Conservation (phyloP, 2,329 filamentous ascomycete genomes). For the Epicoccum sorghinum region DNA sequence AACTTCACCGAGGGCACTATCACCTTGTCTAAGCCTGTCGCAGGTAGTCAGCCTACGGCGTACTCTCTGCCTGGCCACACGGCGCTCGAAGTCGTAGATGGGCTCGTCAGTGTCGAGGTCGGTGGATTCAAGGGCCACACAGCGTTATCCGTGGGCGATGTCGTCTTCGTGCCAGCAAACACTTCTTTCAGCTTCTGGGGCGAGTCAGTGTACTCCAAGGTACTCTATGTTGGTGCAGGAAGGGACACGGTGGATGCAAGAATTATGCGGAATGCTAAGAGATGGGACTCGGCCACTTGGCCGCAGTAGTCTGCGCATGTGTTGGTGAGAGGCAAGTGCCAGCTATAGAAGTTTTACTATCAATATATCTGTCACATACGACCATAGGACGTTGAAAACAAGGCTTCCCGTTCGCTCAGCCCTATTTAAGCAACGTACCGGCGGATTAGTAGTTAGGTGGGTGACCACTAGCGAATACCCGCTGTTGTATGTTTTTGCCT, state of each 20-base stretch:
- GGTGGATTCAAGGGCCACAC: slow-evolving; percentile 35
- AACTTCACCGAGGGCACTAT: slow-evolving; percentile 56
- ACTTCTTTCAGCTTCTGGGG: slow-evolving; percentile 45
- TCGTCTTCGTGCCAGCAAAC: slow-evolving; percentile 48
- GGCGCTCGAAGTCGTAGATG: slow-evolving; percentile 51
- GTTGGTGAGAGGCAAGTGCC: neutral
- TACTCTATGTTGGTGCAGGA: slow-evolving; percentile 31
- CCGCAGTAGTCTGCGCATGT: slow-evolving; percentile 11
- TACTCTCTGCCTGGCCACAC: slow-evolving; percentile 40
- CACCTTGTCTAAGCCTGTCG: slow-evolving; percentile 42
- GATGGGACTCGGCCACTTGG: slow-evolving; percentile 24
- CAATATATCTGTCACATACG: neutral
- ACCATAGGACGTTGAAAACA: neutral
- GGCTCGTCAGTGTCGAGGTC: slow-evolving; percentile 44
- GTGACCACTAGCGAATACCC: neutral
- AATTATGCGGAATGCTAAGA: slow-evolving; percentile 18
- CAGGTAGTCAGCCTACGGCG: slow-evolving; percentile 23
- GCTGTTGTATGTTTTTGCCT: neutral
- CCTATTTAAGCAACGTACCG: neutral
- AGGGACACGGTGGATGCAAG: slow-evolving; percentile 24
- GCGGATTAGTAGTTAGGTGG: neutral
- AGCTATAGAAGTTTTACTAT: neutral
- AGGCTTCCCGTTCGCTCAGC: neutral
- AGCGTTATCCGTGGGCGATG: slow-evolving; percentile 45
- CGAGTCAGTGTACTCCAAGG: slow-evolving; percentile 27